Conservation (phyloP, 2,329 filamentous ascomycete species). For the Neopestalotiopsis sp. region DNA sequence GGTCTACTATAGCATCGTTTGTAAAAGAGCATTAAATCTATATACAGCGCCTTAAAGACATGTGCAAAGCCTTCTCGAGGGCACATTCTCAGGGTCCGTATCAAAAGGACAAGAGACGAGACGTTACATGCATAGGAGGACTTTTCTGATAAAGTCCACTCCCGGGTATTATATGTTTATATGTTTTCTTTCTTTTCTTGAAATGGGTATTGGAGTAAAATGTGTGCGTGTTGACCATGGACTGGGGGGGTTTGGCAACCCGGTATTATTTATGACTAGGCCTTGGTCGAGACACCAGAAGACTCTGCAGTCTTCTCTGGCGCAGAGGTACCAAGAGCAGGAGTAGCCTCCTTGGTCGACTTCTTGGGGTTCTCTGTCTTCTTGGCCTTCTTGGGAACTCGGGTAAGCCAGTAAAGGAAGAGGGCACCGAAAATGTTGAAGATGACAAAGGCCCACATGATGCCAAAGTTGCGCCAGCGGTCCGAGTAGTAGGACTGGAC, state of each 20-base stretch:
- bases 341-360: slow-evolving; percentile 3
- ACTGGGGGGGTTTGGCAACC: background rate
- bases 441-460: slow-evolving; percentile 55
- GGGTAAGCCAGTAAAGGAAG: slow-evolving; percentile 52
- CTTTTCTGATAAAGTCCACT: background rate
- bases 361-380: slow-evolving; percentile 21
- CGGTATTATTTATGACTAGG: background rate
- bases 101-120: background rate
- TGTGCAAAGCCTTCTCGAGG: background rate
- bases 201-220: no score
- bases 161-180: background rate
- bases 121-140: background rate
- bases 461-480: slow-evolving; percentile 59
- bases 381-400: slow-evolving; percentile 43
- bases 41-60: background rate
- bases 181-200: background rate
- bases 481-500: slow-evolving; percentile 50
- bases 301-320: slow-evolving; percentile 9
- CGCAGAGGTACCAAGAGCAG: background rate
- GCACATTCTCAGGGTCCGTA: background rate
- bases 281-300: background rate
- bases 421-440: slow-evolving; percentile 58
- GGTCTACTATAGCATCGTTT: no score
- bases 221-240: background rate
- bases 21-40: background rate